Conservation (phyloP, 352 stramenopile species). For the Phytophthora pluvialis region DNA sequence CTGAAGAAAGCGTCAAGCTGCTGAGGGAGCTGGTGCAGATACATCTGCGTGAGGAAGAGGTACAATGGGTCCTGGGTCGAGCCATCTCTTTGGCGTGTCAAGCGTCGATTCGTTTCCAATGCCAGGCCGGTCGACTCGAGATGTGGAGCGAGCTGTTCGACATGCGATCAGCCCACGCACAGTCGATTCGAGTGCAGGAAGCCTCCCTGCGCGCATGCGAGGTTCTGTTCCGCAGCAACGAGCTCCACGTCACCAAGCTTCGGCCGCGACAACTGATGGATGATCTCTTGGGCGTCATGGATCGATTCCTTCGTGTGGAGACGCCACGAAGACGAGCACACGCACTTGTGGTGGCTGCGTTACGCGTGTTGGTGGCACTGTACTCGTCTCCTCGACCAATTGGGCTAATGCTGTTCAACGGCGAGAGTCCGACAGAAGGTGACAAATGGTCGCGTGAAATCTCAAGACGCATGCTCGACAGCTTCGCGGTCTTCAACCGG, state of each 20-base stretch:
- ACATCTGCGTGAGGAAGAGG: conserved; percentile 47
- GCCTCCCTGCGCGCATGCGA: conserved; percentile 39
- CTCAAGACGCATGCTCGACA: conserved; percentile 21
- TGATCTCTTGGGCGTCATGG: conserved; percentile 31
- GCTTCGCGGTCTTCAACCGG: conserved; percentile 25
- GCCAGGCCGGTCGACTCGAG: conserved; percentile 35
- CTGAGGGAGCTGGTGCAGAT: conserved; percentile 25
- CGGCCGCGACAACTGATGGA: conserved; percentile 19
- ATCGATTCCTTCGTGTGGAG: conserved; percentile 28
- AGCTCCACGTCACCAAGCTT: conserved; percentile 39
- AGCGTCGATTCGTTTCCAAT: conserved; percentile 47
- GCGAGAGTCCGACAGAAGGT: not conserved
- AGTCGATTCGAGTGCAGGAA: conserved; percentile 43
- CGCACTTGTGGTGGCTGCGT: conserved; percentile 24
- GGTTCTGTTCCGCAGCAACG: conserved; percentile 36
- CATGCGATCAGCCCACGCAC: conserved; percentile 35
- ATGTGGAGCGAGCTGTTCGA: conserved; percentile 44
- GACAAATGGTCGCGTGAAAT: conserved; percentile 21
- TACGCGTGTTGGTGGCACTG: conserved; percentile 20
- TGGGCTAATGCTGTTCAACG: conserved; percentile 19
- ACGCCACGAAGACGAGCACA: conserved; percentile 23
- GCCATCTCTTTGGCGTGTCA: conserved; percentile 29
- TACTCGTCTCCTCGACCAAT: conserved; percentile 23
- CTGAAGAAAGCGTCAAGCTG: conserved; percentile 19
- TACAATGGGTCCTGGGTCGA: conserved; percentile 44